phyloP scores from a whole-genome alignment of 305 asterid species.

The Coffea humblotiana region DNA sequence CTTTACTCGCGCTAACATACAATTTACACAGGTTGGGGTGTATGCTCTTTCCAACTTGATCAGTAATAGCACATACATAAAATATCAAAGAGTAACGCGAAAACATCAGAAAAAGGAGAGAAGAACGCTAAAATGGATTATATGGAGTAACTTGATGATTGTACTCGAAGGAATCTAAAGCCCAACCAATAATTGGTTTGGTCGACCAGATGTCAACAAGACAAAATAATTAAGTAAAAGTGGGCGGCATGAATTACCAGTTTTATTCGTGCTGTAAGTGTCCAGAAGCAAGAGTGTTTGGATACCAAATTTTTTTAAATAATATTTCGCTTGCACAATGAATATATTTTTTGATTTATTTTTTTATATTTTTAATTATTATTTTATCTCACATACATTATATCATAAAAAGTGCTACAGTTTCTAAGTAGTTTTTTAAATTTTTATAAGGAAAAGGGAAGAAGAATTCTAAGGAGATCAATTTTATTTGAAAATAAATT shows the following conservation, averaged over 20 bases:
- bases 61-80: too few relatives aligned
- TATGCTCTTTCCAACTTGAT: too few relatives aligned
- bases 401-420: background rate
- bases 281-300: background rate
- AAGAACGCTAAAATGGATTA: background rate
- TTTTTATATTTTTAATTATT: too few relatives aligned
- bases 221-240: background rate
- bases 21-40: too few relatives aligned
- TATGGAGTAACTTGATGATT: too few relatives aligned
- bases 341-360: too few relatives aligned
- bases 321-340: too few relatives aligned
- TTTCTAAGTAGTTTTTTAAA: background rate
- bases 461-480: background rate
- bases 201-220: background rate
- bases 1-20: background rate
- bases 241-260: background rate
- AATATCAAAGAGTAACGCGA: background rate
- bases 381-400: too few relatives aligned
- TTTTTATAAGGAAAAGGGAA: background rate
- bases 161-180: background rate
- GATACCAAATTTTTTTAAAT: too few relatives aligned
- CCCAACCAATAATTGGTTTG: background rate
- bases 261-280: background rate
- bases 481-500: too few relatives aligned
- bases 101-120: background rate